These are phyloP conservation scores for Xylaria grammica DNA, from an alignment of 495 filamentous ascomycete genomes.

Conservation along the genomic window DNA sequence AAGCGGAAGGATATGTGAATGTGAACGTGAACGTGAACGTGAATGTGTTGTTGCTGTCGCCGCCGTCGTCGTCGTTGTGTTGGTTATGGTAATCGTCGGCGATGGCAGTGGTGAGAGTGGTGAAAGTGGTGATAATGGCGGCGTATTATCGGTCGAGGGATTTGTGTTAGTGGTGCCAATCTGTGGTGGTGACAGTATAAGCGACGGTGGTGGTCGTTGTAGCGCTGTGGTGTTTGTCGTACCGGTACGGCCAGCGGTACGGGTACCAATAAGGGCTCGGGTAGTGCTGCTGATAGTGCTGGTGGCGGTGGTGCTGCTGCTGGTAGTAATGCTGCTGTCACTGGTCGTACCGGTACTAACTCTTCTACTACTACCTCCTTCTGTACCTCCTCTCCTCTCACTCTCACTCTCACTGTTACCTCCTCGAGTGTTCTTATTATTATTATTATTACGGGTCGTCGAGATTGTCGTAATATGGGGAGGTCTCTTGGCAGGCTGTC, in stretches of 20 bases:
- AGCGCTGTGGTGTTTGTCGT: not conserved
- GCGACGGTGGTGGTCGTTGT: not conserved
- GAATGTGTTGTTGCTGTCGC: not conserved
- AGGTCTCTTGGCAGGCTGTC: constrained; percentile 6
- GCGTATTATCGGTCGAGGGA: not conserved
- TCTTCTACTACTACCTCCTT: no score
- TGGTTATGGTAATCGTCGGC: not conserved
- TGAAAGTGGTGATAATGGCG: not conserved
- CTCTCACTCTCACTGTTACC: no score
- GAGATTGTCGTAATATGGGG: constrained; percentile 25
- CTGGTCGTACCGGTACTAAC: not conserved
- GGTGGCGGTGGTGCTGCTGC: not conserved
- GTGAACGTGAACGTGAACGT: not conserved
- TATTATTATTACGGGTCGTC: constrained; percentile 19
- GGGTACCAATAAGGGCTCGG: not conserved
- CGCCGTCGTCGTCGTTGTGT: not conserved
- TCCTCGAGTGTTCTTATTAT: not conserved
- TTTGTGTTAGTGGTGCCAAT: not conserved
- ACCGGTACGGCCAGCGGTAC: not conserved
- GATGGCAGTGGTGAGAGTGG: not conserved
- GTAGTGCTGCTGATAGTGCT: not conserved
- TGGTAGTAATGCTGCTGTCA: not conserved
- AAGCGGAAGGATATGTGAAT: constrained; percentile 7
- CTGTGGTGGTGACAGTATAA: not conserved
- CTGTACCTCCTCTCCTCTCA: no score